phyloP scores from a whole-genome alignment of 768 basidiomycete genomes.

The Russula ochroleuca region DNA sequence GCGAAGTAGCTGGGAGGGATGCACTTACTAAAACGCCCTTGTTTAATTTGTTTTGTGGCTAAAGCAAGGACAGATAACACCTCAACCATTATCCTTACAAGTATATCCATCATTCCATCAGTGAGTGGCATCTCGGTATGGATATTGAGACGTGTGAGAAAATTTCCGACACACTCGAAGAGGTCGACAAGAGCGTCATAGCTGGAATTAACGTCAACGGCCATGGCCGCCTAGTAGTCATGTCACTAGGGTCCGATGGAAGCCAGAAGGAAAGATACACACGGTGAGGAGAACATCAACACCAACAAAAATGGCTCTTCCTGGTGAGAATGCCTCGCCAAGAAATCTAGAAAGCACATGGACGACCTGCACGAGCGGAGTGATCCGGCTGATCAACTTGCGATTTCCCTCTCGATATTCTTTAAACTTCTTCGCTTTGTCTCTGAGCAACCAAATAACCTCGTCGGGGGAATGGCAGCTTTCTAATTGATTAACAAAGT shows the following conservation, averaged over 20 bases:
- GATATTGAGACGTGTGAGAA: slow-evolving; percentile 11
- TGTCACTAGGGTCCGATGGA: not conserved
- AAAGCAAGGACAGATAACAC: slow-evolving; percentile 15
- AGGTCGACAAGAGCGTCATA: slow-evolving; percentile 20
- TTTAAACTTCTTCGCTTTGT: slow-evolving; percentile 9
- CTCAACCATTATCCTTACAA: slow-evolving; percentile 10
- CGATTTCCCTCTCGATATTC: slow-evolving; percentile 16
- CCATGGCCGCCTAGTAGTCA: not conserved
- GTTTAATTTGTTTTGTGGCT: slow-evolving; percentile 10
- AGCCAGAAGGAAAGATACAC: not conserved
- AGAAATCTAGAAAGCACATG: slow-evolving; percentile 5
- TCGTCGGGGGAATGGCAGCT: slow-evolving; percentile 1
- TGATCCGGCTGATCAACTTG: slow-evolving; percentile 10
- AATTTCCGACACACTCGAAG: slow-evolving; percentile 2
- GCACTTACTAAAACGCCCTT: slow-evolving; percentile 10
- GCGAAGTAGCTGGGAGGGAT: not conserved
- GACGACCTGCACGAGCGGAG: slow-evolving; percentile 2
- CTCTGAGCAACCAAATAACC: not conserved
- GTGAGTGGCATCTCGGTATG: not conserved
- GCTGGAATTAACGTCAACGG: not conserved
- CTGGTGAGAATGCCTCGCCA: slow-evolving; percentile 1
- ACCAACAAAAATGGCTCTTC: slow-evolving; percentile 13
- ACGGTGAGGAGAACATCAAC: slow-evolving; percentile 13
- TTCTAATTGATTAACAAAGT: not conserved
- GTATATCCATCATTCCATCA: slow-evolving; percentile 2